Conservation (phyloP, 1,284 basidiomycete genomes). For the Irpex sp. region DNA sequence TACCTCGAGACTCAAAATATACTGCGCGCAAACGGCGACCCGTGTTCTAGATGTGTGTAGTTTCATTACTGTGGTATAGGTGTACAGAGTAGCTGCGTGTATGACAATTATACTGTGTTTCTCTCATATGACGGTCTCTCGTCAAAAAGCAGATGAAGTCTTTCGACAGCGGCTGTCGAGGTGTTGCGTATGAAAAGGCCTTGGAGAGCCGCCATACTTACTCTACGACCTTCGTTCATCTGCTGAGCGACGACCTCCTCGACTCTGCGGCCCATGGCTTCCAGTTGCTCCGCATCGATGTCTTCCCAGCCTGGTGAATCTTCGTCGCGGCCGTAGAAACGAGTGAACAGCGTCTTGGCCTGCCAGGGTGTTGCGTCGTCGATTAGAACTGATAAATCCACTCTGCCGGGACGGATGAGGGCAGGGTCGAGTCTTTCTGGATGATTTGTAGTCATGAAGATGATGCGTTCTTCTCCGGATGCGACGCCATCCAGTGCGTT, state of each 20-base stretch:
- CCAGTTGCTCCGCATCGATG: slow-evolving; percentile 34
- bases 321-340: slow-evolving; percentile 71
- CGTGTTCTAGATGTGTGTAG: slow-evolving; percentile 43
- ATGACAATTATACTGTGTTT: neutral
- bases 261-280: slow-evolving; percentile 43
- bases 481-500: slow-evolving; percentile 98
- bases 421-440: slow-evolving; percentile 81
- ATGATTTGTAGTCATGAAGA: slow-evolving; percentile 99
- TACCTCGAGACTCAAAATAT: slow-evolving; percentile 77
- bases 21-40: slow-evolving; percentile 72
- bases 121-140: neutral
- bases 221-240: slow-evolving; percentile 45
- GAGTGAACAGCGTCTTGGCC: slow-evolving; percentile 73
- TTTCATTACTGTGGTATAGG: slow-evolving; percentile 9
- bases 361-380: slow-evolving; percentile 87
- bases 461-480: slow-evolving; percentile 93
- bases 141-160: slow-evolving; percentile 44
- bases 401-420: slow-evolving; percentile 90
- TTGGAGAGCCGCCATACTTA: slow-evolving; percentile 94
- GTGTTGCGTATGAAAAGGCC: slow-evolving; percentile 84
- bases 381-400: slow-evolving; percentile 82
- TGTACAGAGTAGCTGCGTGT: neutral
- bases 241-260: slow-evolving; percentile 49
- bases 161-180: slow-evolving; percentile 55
- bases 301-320: slow-evolving; percentile 20